Evolutionary conservation across 2,329 filamentous ascomycete genomes (phyloP), one percentile per base, ranked within the genome.

Genomic region (Juglanconis juglandina): DNA sequence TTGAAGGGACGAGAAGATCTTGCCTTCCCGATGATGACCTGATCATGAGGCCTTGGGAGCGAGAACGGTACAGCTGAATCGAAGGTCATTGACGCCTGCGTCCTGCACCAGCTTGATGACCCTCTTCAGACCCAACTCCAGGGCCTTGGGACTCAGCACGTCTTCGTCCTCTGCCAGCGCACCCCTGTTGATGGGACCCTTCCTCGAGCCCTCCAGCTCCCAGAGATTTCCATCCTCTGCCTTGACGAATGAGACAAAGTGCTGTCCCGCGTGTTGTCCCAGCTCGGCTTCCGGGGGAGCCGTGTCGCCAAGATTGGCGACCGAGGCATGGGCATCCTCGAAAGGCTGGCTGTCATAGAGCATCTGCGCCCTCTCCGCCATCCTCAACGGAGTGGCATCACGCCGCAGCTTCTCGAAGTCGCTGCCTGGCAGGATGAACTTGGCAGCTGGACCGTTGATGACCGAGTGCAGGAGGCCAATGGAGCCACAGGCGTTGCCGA

Each of bases 221-320:
- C 90, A 96, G 47, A 96, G 70, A 58, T 79, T 79, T 6, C 83
- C 81, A 57, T 88, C 83, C 66, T 82, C 79, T 3, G 77, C 78
- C 74, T 89, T 92, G 53, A 93, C 87, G 70, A 93, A 95, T 47
- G 89, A 89, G 44, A 96, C 88, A 68, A 92, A 96, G 72, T 96
- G 91, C 64, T 91, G 78, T 49, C 90, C 88, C 1, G 86, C 77
- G 35, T 80, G 78, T 51, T 62, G 56, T 1, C 24, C 48, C 6
- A 84, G 85, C 11, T 87, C 82, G 10, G 86, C 84, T 17, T 76
- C 69, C 1, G 88, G 88, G 1, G 88, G 83, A 13, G 72, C 72
- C 0, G 89, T 90, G 69, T 91, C 89, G 1, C 92, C 92, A 46
- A 79, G 73, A 2, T 76, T 76, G 4, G 89, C 91, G 5, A 89